Conservation (phyloP, 805 yeast species). For the Candida ulmi region DNA sequence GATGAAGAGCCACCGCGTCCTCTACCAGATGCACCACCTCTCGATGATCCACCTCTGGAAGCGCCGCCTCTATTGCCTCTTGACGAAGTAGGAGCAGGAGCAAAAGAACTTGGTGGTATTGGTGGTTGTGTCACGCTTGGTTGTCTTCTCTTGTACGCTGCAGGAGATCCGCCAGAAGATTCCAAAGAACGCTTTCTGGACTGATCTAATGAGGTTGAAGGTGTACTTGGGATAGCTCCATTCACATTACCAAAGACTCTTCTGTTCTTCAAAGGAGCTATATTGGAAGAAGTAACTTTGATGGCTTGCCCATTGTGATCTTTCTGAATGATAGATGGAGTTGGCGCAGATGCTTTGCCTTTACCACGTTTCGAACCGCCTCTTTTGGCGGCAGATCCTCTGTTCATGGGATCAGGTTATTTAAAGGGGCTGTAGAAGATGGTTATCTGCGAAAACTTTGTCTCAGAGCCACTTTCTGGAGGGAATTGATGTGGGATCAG, state of each 20-base stretch:
- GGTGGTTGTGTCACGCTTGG: no score
- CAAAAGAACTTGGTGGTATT: no score
- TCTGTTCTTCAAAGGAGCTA: slow-evolving; percentile 8
- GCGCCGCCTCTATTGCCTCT: background rate
- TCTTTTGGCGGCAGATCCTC: background rate
- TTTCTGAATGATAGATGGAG: background rate
- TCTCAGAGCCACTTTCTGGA: no score
- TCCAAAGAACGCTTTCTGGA: slow-evolving; percentile 9
- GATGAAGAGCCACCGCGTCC: slow-evolving; percentile 2
- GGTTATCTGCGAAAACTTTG: no score
- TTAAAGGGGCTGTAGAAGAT: no score
- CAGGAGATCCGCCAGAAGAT: background rate
- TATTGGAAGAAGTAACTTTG: slow-evolving; percentile 10
- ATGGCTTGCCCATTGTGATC: slow-evolving; percentile 1
- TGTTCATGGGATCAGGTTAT: no score
- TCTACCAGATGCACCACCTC: background rate
- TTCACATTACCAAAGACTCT: slow-evolving; percentile 7
- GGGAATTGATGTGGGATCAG: no score
- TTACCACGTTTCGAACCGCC: background rate
- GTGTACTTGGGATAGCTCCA: background rate
- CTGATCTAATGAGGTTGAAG: background rate
- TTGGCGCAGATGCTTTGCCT: background rate
- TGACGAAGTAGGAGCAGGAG: background rate
- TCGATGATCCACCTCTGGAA: slow-evolving; percentile 1
- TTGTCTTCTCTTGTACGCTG: background rate